These are phyloP conservation scores for Ceratocystis eucalypticola DNA, from an alignment of 2,329 filamentous ascomycete genomes.

Conservation along the genomic window DNA sequence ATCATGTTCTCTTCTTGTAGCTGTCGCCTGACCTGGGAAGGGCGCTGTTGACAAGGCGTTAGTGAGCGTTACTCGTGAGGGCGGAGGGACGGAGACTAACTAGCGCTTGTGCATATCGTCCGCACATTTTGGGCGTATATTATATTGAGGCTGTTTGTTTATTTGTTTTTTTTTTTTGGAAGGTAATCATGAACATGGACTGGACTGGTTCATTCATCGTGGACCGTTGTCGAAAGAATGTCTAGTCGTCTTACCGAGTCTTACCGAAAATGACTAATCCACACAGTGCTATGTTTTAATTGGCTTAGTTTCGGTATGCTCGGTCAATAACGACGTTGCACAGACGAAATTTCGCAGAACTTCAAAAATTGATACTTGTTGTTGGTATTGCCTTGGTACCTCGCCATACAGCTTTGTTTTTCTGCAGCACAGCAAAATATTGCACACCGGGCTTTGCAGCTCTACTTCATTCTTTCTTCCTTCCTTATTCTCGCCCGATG, in stretches of 20 bases:
- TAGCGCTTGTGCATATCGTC: constrained; percentile 28
- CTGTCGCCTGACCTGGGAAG: constrained; percentile 59
- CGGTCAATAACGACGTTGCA: constrained; percentile 11
- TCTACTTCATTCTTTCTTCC: neutral
- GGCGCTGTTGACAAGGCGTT: constrained; percentile 40
- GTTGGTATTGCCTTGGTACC: neutral
- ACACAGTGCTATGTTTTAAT: neutral
- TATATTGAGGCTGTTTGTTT: no score
- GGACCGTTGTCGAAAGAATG: neutral
- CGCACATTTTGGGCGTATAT: constrained; percentile 25
- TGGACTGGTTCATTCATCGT: neutral
- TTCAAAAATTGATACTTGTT: neutral
- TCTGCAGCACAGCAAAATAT: neutral
- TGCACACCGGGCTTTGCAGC: neutral
- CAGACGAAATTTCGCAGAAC: constrained; percentile 4
- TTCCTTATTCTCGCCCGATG: neutral
- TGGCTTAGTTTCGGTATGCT: constrained; percentile 2
- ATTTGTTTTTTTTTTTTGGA: no score
- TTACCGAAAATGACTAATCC: constrained; percentile 9
- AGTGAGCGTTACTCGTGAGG: constrained; percentile 24
- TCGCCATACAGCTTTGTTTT: neutral
- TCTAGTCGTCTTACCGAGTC: neutral
- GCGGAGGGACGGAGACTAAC: constrained; percentile 22
- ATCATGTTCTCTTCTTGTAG: constrained; percentile 62
- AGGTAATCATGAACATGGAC: neutral